Percentiles rank a stretch among this genome's conserved stretches.
These are phyloP conservation scores for Pseudogymnoascus destructans DNA, from an alignment of 2,329 filamentous ascomycete genomes.

Conservation along the genomic window DNA sequence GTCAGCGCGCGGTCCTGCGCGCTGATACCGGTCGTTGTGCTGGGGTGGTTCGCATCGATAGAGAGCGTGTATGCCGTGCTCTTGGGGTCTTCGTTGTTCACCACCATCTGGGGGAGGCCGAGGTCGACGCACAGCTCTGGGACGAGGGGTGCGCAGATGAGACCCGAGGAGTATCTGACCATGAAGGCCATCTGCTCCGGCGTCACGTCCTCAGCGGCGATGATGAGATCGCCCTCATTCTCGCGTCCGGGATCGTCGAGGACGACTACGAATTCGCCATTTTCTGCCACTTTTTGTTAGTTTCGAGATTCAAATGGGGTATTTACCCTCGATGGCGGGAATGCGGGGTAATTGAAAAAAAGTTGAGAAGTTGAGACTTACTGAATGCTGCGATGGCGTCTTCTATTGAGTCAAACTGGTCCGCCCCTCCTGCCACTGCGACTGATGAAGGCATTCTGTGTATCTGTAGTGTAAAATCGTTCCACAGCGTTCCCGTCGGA, in stretches of 20 bases:
- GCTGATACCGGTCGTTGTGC: conserved; percentile 77
- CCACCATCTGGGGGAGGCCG: conserved; percentile 80
- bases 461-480: background rate
- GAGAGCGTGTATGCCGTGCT: conserved; percentile 88
- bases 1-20: conserved; percentile 77
- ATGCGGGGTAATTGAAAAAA: conserved; percentile 7
- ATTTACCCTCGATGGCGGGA: conserved; percentile 12
- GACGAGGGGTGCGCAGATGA: conserved; percentile 78
- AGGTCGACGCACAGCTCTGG: conserved; percentile 56
- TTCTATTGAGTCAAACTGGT: conserved; percentile 51
- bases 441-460: conserved; percentile 22
- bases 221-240: conserved; percentile 97
- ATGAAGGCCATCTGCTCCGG: conserved; percentile 91
- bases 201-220: conserved; percentile 74
- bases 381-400: conserved; percentile 52
- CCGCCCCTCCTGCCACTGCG: conserved; percentile 14
- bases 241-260: conserved; percentile 87
- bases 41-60: conserved; percentile 62
- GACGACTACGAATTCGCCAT: conserved; percentile 88
- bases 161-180: conserved; percentile 78
- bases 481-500: background rate
- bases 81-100: conserved; percentile 61
- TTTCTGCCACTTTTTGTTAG: conserved; percentile 32
- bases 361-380: conserved; percentile 28
- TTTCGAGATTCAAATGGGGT: conserved; percentile 11